Evolutionary conservation across 495 filamentous ascomycete genomes (phyloP).

Genomic region (Achaetomiella virescens): DNA sequence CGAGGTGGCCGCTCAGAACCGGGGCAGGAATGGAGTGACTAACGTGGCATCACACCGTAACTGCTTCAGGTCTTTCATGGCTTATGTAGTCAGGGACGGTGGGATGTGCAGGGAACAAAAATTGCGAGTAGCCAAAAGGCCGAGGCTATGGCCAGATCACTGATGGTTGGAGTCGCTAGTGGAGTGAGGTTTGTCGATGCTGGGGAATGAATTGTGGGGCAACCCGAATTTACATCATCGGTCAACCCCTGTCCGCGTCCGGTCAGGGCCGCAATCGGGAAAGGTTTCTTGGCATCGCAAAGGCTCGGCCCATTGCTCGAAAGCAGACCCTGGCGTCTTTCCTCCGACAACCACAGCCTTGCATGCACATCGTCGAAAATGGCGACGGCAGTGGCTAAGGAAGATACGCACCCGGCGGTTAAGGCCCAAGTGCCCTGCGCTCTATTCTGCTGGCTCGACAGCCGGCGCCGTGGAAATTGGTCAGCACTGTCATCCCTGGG

Average conservation of each 20-base stretch:
- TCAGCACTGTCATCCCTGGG: constrained; percentile 26
- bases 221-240: constrained; percentile 2
- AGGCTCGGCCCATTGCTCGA: neutral
- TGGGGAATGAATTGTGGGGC: neutral
- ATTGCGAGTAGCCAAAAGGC: no score
- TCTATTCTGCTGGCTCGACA: constrained; percentile 84
- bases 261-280: neutral
- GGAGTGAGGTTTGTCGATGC: no score
- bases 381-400: constrained; percentile 25
- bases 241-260: neutral
- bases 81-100: no score
- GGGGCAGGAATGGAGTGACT: no score
- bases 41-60: no score
- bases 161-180: no score
- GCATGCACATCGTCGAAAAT: constrained; percentile 12
- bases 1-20: no score
- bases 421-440: constrained; percentile 63
- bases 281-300: neutral
- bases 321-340: neutral
- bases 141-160: no score
- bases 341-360: constrained; percentile 5
- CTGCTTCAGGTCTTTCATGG: no score
- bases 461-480: constrained; percentile 95
- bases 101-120: no score
- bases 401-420: constrained; percentile 25